Evolutionary conservation across 2,329 filamentous ascomycete species (phyloP), one percentile per base, ranked within the genome.

Genomic region (Xenoacremonium recifei): DNA sequence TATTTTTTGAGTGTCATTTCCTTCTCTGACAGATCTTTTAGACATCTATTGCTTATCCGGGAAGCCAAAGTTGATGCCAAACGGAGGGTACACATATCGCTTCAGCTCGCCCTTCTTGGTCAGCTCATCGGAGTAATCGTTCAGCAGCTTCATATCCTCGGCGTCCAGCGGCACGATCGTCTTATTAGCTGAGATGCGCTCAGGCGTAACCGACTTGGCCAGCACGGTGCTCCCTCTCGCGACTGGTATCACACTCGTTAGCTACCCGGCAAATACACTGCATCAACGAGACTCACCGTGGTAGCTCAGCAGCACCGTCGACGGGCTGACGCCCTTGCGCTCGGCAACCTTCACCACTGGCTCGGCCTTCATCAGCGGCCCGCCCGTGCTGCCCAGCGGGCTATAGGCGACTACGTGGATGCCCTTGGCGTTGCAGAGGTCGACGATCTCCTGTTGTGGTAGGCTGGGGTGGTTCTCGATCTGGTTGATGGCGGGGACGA

Each of bases 331-430:
- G 25, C 77, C 70, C 55, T 80, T 77, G 67, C 82, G 81, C 62
- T 83, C 76, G 16, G 86, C 80, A 39, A 86, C 69, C 64, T 81
- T 74, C 37, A 84, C 68, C 25, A 84, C 74, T 2, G 79, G 75
- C 60, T 79, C 82, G 42, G 80, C 79, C 48, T 77, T 75, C 55
- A 87, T 70, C 45, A 87, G 70, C 39, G 84, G 83, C 11, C 80
- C 77, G 34, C 80, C 79, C 4, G 82, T 80, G 67, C 76, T 79
- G 27, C 80, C 80, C 1, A 84, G 69, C n/a, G 80, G 80, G 53
- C 75, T 80, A 71, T 89, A 90, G 13, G 85, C 85, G 51, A 87
- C 83, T 59, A 89, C 68, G 57, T 86, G 77, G 47, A 90, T 87
- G 42, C 79, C 79, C 65, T 85, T 84, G 44, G 73, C 69, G 45